Conservation (phyloP, 352 stramenopile genomes). For the Phytophthora pistaciae region DNA sequence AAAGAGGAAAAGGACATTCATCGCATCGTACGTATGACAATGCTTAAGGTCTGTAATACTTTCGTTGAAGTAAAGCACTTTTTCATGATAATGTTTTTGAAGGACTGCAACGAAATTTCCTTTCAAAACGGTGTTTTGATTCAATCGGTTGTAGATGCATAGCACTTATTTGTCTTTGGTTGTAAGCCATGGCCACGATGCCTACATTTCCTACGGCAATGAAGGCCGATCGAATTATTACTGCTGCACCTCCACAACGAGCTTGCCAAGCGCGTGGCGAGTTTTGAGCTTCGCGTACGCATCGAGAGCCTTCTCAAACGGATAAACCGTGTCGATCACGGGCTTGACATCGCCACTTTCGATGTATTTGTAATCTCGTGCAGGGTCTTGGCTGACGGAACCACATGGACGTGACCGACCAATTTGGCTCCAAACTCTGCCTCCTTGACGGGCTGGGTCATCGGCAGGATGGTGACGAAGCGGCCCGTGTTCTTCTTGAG, state of each 20-base stretch:
- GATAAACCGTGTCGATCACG: constrained; percentile 50
- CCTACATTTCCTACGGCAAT: no score
- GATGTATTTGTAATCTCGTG: constrained; percentile 21
- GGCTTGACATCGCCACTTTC: constrained; percentile 43
- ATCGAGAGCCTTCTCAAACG: constrained; percentile 58
- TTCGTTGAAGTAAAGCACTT: no score
- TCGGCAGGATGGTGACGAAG: constrained; percentile 34
- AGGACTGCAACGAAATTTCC: no score
- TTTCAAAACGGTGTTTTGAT: no score
- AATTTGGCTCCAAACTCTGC: constrained; percentile 49
- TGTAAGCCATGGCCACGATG: no score
- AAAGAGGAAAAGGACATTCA: no score
- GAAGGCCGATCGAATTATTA: no score
- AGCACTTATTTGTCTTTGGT: no score
- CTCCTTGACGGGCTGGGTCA: constrained; percentile 36
- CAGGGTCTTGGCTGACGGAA: constrained; percentile 5
- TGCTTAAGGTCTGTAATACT: no score
- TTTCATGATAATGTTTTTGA: no score
- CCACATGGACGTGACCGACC: not conserved
- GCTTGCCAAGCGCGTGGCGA: not conserved
- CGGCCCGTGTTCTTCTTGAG: constrained; percentile 32
- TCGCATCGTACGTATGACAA: no score
- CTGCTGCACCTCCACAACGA: not conserved
- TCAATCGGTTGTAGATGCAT: no score
- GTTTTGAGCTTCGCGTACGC: constrained; percentile 53